A percentile compares a stretch with the other conserved stretches of the same genome.
These are phyloP conservation scores for Borovskyia barvae DNA, from an alignment of 208 protist species.

Conservation along the genomic window DNA sequence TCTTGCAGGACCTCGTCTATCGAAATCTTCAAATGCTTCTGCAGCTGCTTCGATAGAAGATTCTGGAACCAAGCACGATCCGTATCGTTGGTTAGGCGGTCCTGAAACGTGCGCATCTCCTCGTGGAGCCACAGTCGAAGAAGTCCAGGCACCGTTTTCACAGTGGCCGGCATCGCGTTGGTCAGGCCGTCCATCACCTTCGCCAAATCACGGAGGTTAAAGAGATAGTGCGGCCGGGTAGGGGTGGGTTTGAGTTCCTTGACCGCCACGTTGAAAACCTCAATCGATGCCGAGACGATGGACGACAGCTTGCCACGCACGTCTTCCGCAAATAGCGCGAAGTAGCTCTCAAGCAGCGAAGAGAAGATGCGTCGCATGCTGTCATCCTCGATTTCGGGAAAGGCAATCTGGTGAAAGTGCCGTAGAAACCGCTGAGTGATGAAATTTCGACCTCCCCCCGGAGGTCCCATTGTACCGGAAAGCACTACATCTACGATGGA, in stretches of 20 bases:
- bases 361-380: conserved; percentile 95
- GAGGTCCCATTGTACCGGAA: conserved; percentile 96
- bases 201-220: conserved; percentile 98
- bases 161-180: conserved; percentile 71
- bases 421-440: conserved; percentile 96
- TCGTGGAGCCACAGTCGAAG: conserved; percentile 96
- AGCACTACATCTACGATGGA: conserved; percentile 95
- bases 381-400: conserved; percentile 95
- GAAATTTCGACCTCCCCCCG: conserved; percentile 95
- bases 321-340: conserved; percentile 85
- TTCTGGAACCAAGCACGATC: conserved; percentile 94
- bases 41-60: conserved; percentile 70
- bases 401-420: conserved; percentile 98
- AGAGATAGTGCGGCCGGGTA: conserved; percentile 98
- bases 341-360: conserved; percentile 95
- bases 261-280: conserved; percentile 93
- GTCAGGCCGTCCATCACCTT: conserved; percentile 97
- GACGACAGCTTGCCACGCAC: conserved; percentile 62
- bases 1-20: conserved; percentile 62
- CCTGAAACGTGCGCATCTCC: conserved; percentile 92
- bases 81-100: conserved; percentile 91
- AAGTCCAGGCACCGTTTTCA: conserved; percentile 52
- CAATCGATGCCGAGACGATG: conserved; percentile 93
- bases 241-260: conserved; percentile 97
- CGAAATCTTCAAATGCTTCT: conserved; percentile 78